These are phyloP conservation scores for Eucalyptus urophylla DNA, from an alignment of 345 rosid genomes.

Conservation along the genomic window DNA sequence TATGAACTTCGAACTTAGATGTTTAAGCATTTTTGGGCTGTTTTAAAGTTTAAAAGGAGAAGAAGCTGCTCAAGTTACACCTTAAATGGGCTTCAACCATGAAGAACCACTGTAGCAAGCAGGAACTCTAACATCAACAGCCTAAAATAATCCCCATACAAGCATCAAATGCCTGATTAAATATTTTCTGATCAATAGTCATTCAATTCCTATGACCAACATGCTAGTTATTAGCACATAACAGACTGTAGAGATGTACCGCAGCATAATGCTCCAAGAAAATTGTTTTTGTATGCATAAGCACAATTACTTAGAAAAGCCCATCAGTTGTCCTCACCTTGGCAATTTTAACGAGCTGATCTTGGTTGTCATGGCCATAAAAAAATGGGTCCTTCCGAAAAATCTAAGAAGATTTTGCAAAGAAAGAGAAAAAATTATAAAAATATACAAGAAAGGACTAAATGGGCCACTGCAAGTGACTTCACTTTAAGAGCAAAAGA, in stretches of 20 bases:
- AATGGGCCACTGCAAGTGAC: not conserved
- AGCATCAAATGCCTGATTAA: not conserved
- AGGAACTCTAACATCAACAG: not conserved
- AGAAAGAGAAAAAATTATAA: not conserved
- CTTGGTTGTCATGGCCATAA: slow-evolving; percentile 97
- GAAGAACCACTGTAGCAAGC: not conserved
- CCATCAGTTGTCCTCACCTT: slow-evolving; percentile 39
- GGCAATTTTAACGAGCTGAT: slow-evolving; percentile 92
- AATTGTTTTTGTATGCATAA: not conserved
- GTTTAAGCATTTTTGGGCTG: not conserved
- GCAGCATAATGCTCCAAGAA: not conserved
- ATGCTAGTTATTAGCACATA: not conserved
- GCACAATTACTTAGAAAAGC: not conserved
- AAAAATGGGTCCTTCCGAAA: slow-evolving; percentile 96
- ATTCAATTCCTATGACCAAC: not conserved
- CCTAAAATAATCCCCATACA: not conserved
- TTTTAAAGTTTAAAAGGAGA: not conserved
- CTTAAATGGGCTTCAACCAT: not conserved
- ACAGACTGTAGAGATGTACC: not conserved
- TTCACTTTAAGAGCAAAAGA: not conserved
- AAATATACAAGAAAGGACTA: not conserved
- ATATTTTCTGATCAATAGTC: not conserved
- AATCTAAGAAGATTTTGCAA: slow-evolving; percentile 26
- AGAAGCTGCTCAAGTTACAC: not conserved
- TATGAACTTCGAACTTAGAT: not conserved